Conservation (phyloP, 495 filamentous ascomycete species). For the Penicillium riverlandense region DNA sequence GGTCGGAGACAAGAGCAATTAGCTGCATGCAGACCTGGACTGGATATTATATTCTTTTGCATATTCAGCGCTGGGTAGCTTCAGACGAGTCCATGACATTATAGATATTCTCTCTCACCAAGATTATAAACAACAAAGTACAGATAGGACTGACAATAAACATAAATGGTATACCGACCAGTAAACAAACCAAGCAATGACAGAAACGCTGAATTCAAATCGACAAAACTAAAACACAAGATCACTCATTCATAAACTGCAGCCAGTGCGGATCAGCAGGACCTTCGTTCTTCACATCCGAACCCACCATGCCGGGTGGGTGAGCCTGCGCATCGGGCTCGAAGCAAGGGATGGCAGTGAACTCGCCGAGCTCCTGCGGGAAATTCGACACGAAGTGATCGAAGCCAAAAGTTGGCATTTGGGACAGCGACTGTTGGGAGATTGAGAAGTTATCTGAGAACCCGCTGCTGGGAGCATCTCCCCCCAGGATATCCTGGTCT, state of each 20-base stretch:
- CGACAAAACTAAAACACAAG: not conserved
- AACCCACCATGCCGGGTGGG: slow-evolving; percentile 5
- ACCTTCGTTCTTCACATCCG: slow-evolving; percentile 20
- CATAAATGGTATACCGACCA: not conserved
- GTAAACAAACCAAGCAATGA: not conserved
- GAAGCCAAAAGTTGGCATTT: slow-evolving; percentile 34
- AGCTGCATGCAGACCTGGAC: not conserved
- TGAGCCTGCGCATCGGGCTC: slow-evolving; percentile 31
- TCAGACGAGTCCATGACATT: not conserved
- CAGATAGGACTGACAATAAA: not conserved
- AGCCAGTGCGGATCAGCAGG: slow-evolving; percentile 29
- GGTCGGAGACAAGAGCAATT: not conserved
- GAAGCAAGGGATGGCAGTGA: slow-evolving; percentile 41
- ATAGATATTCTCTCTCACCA: not conserved
- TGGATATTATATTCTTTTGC: not conserved
- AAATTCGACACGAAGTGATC: slow-evolving; percentile 43
- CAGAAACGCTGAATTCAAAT: not conserved
- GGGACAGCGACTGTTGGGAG: slow-evolving; percentile 23
- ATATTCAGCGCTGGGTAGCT: not conserved
- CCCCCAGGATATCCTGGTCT: slow-evolving; percentile 12
- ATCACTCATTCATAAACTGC: slow-evolving; percentile 27
- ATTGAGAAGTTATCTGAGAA: slow-evolving; percentile 25
- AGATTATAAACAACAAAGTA: too few species aligned
- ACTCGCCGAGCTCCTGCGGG: slow-evolving; percentile 40
- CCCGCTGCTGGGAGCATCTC: slow-evolving; percentile 14